Percentiles rank a stretch among this genome's conserved stretches.
Conservation (phyloP, 2,329 filamentous ascomycete genomes). For the Microascus cirrosus region DNA sequence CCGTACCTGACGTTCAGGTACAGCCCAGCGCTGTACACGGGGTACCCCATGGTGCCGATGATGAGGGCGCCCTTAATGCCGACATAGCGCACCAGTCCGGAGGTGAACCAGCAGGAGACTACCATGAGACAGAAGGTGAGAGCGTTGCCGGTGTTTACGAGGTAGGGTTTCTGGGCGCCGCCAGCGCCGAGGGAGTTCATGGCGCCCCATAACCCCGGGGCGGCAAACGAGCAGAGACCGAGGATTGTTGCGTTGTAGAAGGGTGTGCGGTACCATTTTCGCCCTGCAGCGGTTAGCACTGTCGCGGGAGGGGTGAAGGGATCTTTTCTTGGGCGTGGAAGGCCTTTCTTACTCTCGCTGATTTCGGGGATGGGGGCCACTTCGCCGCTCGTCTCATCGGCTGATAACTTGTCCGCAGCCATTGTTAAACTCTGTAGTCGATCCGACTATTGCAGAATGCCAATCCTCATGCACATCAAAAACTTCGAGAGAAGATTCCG, state of each 20-base stretch:
- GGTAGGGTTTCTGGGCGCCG: slow-evolving; percentile 50
- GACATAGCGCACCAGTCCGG: slow-evolving; percentile 51
- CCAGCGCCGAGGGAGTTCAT: slow-evolving; percentile 67
- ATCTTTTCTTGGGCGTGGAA: no score
- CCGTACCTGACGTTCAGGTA: slow-evolving; percentile 64
- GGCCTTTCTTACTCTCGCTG: neutral
- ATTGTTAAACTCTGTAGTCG: neutral
- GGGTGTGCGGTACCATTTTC: slow-evolving; percentile 55
- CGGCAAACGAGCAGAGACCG: slow-evolving; percentile 58
- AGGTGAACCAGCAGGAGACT: slow-evolving; percentile 55
- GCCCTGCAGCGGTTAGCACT: neutral
- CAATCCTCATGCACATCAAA: no score
- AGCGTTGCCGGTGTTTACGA: slow-evolving; percentile 58
- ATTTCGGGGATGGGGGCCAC: neutral
- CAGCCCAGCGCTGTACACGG: slow-evolving; percentile 58
- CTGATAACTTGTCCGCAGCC: neutral
- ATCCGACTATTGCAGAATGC: neutral
- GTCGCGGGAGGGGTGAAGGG: neutral
- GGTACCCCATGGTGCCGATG: slow-evolving; percentile 57
- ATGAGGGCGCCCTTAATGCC: slow-evolving; percentile 62
- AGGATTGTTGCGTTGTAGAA: slow-evolving; percentile 64
- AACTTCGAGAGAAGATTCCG: no score
- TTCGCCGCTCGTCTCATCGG: neutral
- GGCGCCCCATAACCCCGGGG: slow-evolving; percentile 61
- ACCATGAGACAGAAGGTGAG: slow-evolving; percentile 66